Base-by-base conservation (phyloP, 768 basidiomycete genomes). In the Serendipita indica region DNA sequence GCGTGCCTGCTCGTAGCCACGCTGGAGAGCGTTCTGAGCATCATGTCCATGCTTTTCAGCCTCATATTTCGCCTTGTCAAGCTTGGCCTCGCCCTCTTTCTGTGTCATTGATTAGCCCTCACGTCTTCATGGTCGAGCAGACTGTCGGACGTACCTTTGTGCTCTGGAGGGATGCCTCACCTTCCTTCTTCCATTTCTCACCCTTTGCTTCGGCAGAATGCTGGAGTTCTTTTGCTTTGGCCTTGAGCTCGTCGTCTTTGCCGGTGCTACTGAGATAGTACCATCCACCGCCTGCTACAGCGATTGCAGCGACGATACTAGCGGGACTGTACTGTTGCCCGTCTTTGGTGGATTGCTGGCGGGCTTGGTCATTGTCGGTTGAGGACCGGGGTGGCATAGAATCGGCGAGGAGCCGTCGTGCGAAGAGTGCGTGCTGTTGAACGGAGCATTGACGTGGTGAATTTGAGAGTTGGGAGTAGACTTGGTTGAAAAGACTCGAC, bases 221-320 rank as follows among this genome's bases (percentile, higher is more conserved):
- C 10, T 32, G 22, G 20, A 54, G 10, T 28, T 54, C 49, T 54
- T 32, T 54, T 10, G 49, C 49, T 54, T 54, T 54, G 20, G 49
- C 49, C 30, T 54, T 54, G 16, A 54, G 20, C n/a, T 54, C 49
- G 20, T 54, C 30, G 49, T 54, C 49, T 28, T 54, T 54, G 49
- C 49, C 49, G 20, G 49, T 54, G 10, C 22, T 27, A 30, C 10
- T 54, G 16, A 54, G 49, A 27, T 54, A 54, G n/a, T 54, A 54
- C 20, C 30, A 54, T 25, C 49, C 49, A 10, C 49, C 49, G n/a
- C 49, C 49, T 27, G 49, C 49, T 7, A n/a, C 49, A 27, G 49
- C 49, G 27, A 25, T 25, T 4, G 22, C 49, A n/a, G n/a, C n/a
- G 3, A 28, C 49, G 49, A 54, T 18, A n/a, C n/a, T 10, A 16